Base-by-base conservation (phyloP, 2,329 filamentous ascomycete species). In the Fragosphaeria purpurea region DNA sequence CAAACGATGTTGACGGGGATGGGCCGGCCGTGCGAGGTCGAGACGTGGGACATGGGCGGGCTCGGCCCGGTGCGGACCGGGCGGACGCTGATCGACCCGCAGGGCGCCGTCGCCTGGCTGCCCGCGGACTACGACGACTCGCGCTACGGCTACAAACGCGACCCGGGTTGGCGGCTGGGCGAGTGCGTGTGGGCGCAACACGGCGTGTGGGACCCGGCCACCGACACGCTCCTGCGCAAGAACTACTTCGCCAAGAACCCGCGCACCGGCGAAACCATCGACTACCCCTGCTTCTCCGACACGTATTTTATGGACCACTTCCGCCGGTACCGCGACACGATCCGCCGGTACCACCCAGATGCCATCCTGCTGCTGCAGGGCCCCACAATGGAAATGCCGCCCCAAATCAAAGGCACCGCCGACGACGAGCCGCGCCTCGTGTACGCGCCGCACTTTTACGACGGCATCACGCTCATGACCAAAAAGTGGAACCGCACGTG, bases 401-500 rank as follows among this genome's bases (percentile, higher is more conserved):
- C 94, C 0, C 74, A 74, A 43, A 85, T 97, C 63, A 95, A 93
- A 65, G 90, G 83, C 10, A 95, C 90, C 0, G 71, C 76, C 33
- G 91, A 97, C 62, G 90, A 97, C 59, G 90, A 98, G 58, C 82
- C 82, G 4, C 87, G 84, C 55, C 85, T 97, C 78, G 86, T 90
- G 3, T 97, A 96, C 65, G 85, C 93, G 8, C 88, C 90, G 2
- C 93, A 98, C 67, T 98, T 88, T 64, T 98, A 98, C 65, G 93
- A 98, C 60, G 93, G 93, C 9, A 85, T 98, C 50, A 98, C 93
- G 0, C 74, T 98, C 4, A 86, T 98, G 77, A 97, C 88, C 10
- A 98, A 98, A 69, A 95, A 95, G 66, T 98, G 93, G 93, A 98
- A 97, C 63, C 85, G 90, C 40, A 82, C 85, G 12, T 98, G 93